Base-by-base conservation (phyloP, 169 alveolate species). In the Cryptosporidium ryanae region DNA sequence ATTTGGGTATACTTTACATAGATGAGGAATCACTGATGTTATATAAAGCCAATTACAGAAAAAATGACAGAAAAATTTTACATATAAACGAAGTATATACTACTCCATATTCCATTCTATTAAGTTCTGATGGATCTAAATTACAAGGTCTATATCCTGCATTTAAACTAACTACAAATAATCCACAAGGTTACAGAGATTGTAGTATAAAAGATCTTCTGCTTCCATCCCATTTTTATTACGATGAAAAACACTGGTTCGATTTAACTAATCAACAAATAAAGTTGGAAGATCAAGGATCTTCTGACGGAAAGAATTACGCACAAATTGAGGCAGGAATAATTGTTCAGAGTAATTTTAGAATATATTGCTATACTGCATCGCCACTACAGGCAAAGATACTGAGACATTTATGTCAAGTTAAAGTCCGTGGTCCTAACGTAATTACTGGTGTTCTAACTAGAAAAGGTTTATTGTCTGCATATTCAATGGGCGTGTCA, bases 351-450 rank as follows among this genome's bases (percentile, higher is more conserved):
- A 95, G 97, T 82, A 95, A 95, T 52, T 95, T 95, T 71, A 94
- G 95, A 76, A 96, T 95, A n/a, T 95, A 95, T 68, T 93, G 93
- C 43, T 95, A 95, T 61, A 95, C 97, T 27, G 95, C 96, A 18
- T 94, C 95, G 1, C 91, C 95, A 10, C 82, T 95, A 81, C 96
- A 95, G 57, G 90, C 95, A 27, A 92, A 92, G 46, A 93, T 95
- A 7, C 82, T 95, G 44, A 92, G 95, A 27, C 97, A 94, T 68
- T 81, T 95, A 38, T 95, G 97, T 66, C 96, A 94, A 70, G 87
- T 95, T 43, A 95, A 94, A 59, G 96, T 96, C 18, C 91, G 96
- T 81, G 91, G 95, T 23, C 96, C 96, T 25, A 95, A 95, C 54
- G 66, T 94, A 70, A 95, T 95, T 0, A 93, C 93, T n/a, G 97